Percentiles rank a stretch among this genome's conserved stretches.
Conservation (phyloP, 805 yeast species). For the Candida taoyuanica region DNA sequence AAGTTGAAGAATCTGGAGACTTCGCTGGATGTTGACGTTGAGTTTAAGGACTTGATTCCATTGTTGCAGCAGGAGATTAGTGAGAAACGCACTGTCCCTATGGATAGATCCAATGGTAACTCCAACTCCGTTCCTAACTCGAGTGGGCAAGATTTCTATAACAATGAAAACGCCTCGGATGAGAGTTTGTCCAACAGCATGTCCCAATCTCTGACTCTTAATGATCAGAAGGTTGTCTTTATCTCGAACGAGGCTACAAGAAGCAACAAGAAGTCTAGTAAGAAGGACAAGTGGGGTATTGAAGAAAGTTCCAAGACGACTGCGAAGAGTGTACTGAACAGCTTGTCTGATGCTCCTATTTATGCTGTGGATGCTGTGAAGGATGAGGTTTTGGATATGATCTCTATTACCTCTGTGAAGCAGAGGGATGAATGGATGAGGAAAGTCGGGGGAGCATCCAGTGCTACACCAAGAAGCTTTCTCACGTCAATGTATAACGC, state of each 20-base stretch:
- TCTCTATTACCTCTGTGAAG: constrained; percentile 66
- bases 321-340: constrained; percentile 47
- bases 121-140: constrained; percentile 7
- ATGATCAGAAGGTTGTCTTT: constrained; percentile 53
- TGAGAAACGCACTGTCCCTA: constrained; percentile 2
- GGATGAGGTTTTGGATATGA: constrained; percentile 83
- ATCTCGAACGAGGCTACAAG: constrained; percentile 80
- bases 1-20: constrained; percentile 61
- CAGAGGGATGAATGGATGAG: constrained; percentile 76
- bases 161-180: constrained; percentile 21
- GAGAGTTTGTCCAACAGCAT: constrained; percentile 24
- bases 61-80: constrained; percentile 32
- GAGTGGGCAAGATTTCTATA: constrained; percentile 20
- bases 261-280: constrained; percentile 69
- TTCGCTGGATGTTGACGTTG: constrained; percentile 66
- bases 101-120: background rate
- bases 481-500: constrained; percentile 69
- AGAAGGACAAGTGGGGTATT: constrained; percentile 68
- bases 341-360: constrained; percentile 63
- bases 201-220: constrained; percentile 27
- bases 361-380: constrained; percentile 69
- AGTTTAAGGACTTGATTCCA: constrained; percentile 57
- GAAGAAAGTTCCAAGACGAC: constrained; percentile 71
- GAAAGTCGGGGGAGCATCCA: constrained; percentile 78
- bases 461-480: constrained; percentile 74